Evolutionary conservation across 805 yeast genomes (phyloP).

Genomic region (Candida morakotiae): DNA sequence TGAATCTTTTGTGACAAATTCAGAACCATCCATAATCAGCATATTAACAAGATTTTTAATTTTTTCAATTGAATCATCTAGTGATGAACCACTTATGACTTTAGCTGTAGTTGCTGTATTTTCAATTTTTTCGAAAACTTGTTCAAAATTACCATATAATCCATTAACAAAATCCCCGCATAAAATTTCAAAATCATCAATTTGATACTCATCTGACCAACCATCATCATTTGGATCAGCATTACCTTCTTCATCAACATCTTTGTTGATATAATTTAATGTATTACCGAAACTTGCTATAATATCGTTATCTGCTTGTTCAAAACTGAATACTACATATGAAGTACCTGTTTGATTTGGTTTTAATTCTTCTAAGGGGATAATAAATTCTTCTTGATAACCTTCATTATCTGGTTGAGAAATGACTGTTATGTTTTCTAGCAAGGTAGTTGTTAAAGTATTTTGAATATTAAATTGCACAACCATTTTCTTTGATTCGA

Average conservation of each 20-base stretch:
- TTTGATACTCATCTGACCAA: constrained; percentile 87
- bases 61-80: constrained; percentile 44
- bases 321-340: constrained; percentile 66
- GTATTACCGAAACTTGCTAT: constrained; percentile 55
- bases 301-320: constrained; percentile 21
- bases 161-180: constrained; percentile 85
- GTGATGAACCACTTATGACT: constrained; percentile 48
- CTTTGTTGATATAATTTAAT: constrained; percentile 72
- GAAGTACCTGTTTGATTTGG: constrained; percentile 72
- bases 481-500: constrained; percentile 60
- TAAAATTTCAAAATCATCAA: constrained; percentile 69
- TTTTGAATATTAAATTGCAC: constrained; percentile 81
- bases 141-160: constrained; percentile 71
- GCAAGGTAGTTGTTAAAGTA: constrained; percentile 72
- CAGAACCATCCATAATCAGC: constrained; percentile 70
- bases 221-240: constrained; percentile 72
- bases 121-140: constrained; percentile 68
- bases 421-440: constrained; percentile 72
- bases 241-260: constrained; percentile 68
- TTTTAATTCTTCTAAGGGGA: constrained; percentile 67
- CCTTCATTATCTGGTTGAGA: constrained; percentile 59
- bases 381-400: constrained; percentile 63
- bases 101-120: constrained; percentile 61
- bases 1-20: constrained; percentile 54
- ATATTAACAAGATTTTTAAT: constrained; percentile 46